Evolutionary conservation across 176 grass and related monocot species (phyloP), one percentile per base, ranked within the genome.

Genomic region (Rhipidocladum racemiflorum): DNA sequence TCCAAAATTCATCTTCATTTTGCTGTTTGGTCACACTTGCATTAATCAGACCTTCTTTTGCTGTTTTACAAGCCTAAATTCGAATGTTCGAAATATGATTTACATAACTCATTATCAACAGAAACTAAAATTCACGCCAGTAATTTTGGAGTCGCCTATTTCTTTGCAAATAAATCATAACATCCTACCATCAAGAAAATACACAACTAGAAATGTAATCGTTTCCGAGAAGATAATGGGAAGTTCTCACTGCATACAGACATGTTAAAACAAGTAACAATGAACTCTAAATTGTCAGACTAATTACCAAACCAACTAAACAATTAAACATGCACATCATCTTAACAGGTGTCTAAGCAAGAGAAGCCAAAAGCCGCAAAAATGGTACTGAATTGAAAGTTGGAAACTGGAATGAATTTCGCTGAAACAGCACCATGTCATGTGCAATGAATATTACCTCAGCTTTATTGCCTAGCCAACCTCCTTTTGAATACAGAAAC

Each of bases 401-500:
- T 0, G 73, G 24, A 28, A 87, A 59, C 61, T 39, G 60, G 55
- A 74, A 80, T 38, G 27, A 80, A 59, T 63, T 79, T 81, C 43
- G 51, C 65, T 36, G 15, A 18, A 66, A 24, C 5, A 9, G 35
- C 63, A 81, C 7, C 27, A 20, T 20, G 18, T 25, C 4, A 82
- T 74, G 87, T 48, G 48, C 82, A 92, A 94, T 83, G 62, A 92
- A 83, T 69, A 60, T 86, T 85, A 87, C 74, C 85, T 87, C 78
- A 75, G 57, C 82, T 87, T 94, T 92, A 94, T 92, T 94, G 70
- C 79, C 84, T 81, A 77, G 25, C 81, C 86, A 62, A 78, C 40
- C 84, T 81, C 30, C 56, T 32, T 68, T 74, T 86, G 59, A 86
- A 91, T 83, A 88, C 90, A 94, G 10, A 70, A 86, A 85, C 88